Percentiles rank a stretch among this genome's conserved stretches.
Evolutionary conservation across 805 yeast species (phyloP).

Genomic region (Yamadazyma insecticola): DNA sequence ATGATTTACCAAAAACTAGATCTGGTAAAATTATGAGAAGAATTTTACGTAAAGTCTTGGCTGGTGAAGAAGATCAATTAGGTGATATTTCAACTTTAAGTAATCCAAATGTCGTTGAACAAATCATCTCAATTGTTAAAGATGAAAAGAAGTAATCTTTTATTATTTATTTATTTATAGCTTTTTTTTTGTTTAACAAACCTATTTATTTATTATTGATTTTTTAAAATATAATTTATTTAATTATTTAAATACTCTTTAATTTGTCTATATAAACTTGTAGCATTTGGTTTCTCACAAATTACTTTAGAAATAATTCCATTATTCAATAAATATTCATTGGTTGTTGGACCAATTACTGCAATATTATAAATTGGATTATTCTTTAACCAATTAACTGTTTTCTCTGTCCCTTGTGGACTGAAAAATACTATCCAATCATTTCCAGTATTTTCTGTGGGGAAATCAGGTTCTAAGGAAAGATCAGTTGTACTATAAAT

Average conservation of each 20-base stretch:
- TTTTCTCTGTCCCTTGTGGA: slow-evolving; percentile 83
- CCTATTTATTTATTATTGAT: too few relatives aligned
- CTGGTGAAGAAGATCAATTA: slow-evolving; percentile 87
- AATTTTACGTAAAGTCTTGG: slow-evolving; percentile 85
- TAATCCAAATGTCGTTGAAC: slow-evolving; percentile 79
- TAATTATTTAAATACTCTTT: too few relatives aligned
- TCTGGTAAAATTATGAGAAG: slow-evolving; percentile 99
- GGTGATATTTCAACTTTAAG: slow-evolving; percentile 91
- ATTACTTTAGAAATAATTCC: slow-evolving; percentile 59
- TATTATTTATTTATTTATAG: neutral
- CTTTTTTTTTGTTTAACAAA: too few relatives aligned
- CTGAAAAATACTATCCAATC: slow-evolving; percentile 86
- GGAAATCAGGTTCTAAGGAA: slow-evolving; percentile 19
- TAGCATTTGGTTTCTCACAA: slow-evolving; percentile 70
- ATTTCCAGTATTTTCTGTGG: slow-evolving; percentile 7
- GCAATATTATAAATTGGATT: slow-evolving; percentile 59
- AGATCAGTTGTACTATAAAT: slow-evolving; percentile 62
- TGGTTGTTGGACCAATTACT: slow-evolving; percentile 91
- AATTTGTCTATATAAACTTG: slow-evolving; percentile 44
- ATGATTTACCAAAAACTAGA: slow-evolving; percentile 95
- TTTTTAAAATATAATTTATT: too few relatives aligned
- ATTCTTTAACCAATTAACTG: too few relatives aligned
- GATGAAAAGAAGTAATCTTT: slow-evolving; percentile 13
- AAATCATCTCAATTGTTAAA: slow-evolving; percentile 66
- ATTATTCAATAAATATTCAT: slow-evolving; percentile 48